Evolutionary conservation across 306 rosid genomes (phyloP), one percentile per base, ranked within the genome.

Genomic region (Adenanthera pavonina): DNA sequence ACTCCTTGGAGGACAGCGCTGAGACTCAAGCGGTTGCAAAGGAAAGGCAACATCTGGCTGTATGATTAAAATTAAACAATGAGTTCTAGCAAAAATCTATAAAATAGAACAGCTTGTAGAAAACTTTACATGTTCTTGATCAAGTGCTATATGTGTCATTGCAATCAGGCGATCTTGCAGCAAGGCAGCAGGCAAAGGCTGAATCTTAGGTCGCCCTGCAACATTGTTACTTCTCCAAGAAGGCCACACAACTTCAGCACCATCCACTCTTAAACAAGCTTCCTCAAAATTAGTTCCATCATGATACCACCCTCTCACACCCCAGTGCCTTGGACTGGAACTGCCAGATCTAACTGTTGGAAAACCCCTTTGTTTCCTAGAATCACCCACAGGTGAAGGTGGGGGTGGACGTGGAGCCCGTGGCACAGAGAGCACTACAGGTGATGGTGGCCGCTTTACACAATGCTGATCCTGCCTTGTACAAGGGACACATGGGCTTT

Each of bases 311-410:
- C 94, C 92, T 75, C 89, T 85, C 80, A 91, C 77, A 43, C 94
- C 91, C 94, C 92, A 91, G 33, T 91, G 92, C 84, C 94, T 89
- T 53, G 94, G 94, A 83, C 94, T 91, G 30, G 94, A 91, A 79
- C 94, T 91, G 76, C 94, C 94, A 48, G 94, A 91, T 76, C 94
- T 80, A 85, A 91, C 94, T 36, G 94, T 84, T 56, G 92, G 89
- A 84, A 91, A 87, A 34, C 94, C 92, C 84, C 91, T 87, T 81
- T 89, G 88, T 40, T 91, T 91, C 71, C 92, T 82, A 33, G 91
- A 87, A 56, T 87, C 91, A 80, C 90, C 80, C 78, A 75, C 91
- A 70, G 92, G 85, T 72, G 92, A 89, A 38, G 94, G 94, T 8
- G 89, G 90, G 64, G 94, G 94, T 40, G 89, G 94, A 35, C 86